Conservation (phyloP, 2,329 filamentous ascomycete genomes). For the Eutypella sp. region DNA sequence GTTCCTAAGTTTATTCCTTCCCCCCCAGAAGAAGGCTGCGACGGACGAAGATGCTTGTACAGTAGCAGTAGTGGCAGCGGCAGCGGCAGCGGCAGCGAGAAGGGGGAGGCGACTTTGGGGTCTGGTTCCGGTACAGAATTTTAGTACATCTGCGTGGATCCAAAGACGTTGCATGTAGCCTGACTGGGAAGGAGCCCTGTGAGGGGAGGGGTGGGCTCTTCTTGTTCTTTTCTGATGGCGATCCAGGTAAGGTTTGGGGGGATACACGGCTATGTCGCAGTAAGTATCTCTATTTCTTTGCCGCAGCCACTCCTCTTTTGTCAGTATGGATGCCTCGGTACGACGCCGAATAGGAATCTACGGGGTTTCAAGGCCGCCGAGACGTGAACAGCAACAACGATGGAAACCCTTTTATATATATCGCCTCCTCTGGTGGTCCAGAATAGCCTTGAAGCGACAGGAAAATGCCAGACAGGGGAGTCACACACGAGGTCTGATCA, state of each 20-base stretch:
- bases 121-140: constrained; percentile 28
- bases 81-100: no score
- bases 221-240: no score
- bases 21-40: not conserved
- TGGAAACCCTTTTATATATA: not conserved
- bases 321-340: not conserved
- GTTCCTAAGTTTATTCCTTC: not conserved
- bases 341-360: not conserved
- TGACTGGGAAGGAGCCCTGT: constrained; percentile 28
- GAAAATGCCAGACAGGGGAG: no score
- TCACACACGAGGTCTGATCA: no score
- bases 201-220: no score
- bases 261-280: no score
- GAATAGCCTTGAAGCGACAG: no score
- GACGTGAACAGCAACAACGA: not conserved
- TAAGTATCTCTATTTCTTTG: no score
- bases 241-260: constrained; percentile 25
- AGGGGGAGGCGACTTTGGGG: constrained; percentile 24
- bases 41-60: no score
- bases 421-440: no score
- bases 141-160: constrained; percentile 25
- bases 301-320: not conserved
- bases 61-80: no score
- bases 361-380: not conserved
- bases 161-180: constrained; percentile 27